A percentile compares a stretch with the other conserved stretches of the same genome.
Conservation (phyloP, 2,329 filamentous ascomycete species). For the Fusarium longipes region DNA sequence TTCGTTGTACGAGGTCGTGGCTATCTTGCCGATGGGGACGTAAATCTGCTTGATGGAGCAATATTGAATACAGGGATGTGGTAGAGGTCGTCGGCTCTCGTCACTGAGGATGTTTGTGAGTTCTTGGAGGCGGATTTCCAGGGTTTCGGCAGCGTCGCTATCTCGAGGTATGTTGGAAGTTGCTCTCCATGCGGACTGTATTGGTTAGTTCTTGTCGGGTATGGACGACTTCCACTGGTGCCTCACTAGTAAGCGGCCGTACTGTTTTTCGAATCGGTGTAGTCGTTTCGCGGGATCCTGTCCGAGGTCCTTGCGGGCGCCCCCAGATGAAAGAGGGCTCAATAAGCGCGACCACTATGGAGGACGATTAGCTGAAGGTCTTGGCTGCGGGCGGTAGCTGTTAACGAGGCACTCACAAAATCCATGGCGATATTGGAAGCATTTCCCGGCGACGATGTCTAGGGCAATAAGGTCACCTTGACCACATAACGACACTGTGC, state of each 20-base stretch:
- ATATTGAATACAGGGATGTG: slow-evolving; percentile 92
- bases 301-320: slow-evolving; percentile 67
- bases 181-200: slow-evolving; percentile 68
- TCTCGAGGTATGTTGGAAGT: slow-evolving; percentile 70
- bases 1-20: slow-evolving; percentile 84
- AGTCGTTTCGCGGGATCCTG: slow-evolving; percentile 72
- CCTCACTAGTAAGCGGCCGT: slow-evolving; percentile 69
- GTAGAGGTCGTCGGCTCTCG: slow-evolving; percentile 87
- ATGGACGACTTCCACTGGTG: not conserved
- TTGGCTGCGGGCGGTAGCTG: not conserved
- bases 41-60: slow-evolving; percentile 89
- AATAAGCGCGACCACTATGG: slow-evolving; percentile 74
- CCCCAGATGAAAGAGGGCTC: slow-evolving; percentile 68
- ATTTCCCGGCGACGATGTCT: slow-evolving; percentile 53
- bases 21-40: slow-evolving; percentile 88
- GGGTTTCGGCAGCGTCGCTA: slow-evolving; percentile 69
- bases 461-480: slow-evolving; percentile 26
- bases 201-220: slow-evolving; percentile 21
- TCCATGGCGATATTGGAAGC: slow-evolving; percentile 64
- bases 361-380: slow-evolving; percentile 29
- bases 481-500: slow-evolving; percentile 35
- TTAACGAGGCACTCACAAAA: slow-evolving; percentile 59
- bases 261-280: slow-evolving; percentile 75
- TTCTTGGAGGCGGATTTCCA: slow-evolving; percentile 72
- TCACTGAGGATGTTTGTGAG: slow-evolving; percentile 82